Evolutionary conservation across 2,329 filamentous ascomycete species (phyloP), one percentile per base, ranked within the genome.

Genomic region (Sarocladium kiliense): DNA sequence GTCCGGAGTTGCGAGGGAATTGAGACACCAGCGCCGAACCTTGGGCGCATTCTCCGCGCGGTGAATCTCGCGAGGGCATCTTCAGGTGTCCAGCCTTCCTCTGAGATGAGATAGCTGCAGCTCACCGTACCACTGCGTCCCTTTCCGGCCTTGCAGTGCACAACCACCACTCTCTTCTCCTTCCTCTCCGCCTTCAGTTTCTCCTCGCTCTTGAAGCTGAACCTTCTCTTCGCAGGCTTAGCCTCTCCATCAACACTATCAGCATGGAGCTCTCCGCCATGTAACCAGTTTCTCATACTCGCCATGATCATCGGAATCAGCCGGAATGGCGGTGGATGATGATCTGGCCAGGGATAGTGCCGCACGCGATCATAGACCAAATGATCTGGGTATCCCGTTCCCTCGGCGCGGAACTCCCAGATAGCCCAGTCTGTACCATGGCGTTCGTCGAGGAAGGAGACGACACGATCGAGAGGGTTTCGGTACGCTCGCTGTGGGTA

Each of bases 111-210:
- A 68, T 96, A 97, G 62, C 88, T 89, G 71, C 90, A 96, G 27
- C 87, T 86, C 63, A 91, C 84, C 0, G 91, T 96, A 3, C 94
- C 94, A 60, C 90, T 96, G 53, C 94, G 80, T 1, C 94, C 94
- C 71, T 99, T 99, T 2, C 94, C 94, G 1, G 94, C 94, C 68
- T 97, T 97, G 76, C 94, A 97, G 71, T 99, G 94, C 7, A 97
- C 91, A 6, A 97, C 92, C 0, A 87, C 87, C 0, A 97, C 90
- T 32, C 91, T 78, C 36, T 71, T 68, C 44, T 66, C 66, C 32
- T 71, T 65, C 53, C 68, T 69, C 36, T 68, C 60, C 3, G 65
- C 72, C 54, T 69, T 67, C 47, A 5, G 4, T n/a, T 50, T 32
- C 23, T 27, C 23, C 27, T 50, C 27, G 27, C 45, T 32, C 18